Conservation (phyloP, 2,329 filamentous ascomycete genomes). For the Sporothrix schenckii region DNA sequence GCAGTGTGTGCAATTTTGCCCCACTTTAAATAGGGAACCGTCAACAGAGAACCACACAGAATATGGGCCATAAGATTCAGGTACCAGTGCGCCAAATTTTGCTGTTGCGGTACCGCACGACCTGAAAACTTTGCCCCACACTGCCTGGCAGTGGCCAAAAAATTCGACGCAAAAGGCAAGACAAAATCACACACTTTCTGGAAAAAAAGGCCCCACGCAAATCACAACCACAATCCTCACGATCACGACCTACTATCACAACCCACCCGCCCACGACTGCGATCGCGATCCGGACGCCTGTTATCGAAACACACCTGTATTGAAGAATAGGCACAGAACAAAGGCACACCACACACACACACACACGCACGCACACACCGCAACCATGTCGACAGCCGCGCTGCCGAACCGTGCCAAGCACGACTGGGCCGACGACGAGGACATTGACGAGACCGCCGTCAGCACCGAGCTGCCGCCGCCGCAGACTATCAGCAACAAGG, state of each 20-base stretch:
- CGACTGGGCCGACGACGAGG: constrained; percentile 97
- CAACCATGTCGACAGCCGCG: constrained; percentile 34
- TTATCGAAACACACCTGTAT: neutral
- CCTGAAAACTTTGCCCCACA: constrained; percentile 32
- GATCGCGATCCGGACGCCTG: neutral
- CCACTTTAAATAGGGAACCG: constrained; percentile 17
- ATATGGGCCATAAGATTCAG: neutral
- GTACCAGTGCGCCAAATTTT: neutral
- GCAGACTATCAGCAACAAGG: constrained; percentile 93
- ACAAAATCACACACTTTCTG: constrained; percentile 31
- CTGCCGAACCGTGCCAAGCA: constrained; percentile 46
- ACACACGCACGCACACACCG: neutral
- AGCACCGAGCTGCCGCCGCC: constrained; percentile 72
- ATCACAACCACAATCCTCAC: constrained; percentile 18
- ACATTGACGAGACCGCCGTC: constrained; percentile 71
- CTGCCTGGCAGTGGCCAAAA: constrained; percentile 33
- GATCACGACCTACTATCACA: neutral
- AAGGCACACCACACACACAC: neutral
- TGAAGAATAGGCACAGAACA: neutral
- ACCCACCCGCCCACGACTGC: neutral
- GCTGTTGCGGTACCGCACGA: constrained; percentile 3
- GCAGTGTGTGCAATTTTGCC: neutral
- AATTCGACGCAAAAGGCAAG: constrained; percentile 32
- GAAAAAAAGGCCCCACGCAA: constrained; percentile 29
- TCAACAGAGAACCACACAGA: constrained; percentile 22